Conservation (phyloP, 164 flowering plant genomes). For the Magnolia kwangsiensis region DNA sequence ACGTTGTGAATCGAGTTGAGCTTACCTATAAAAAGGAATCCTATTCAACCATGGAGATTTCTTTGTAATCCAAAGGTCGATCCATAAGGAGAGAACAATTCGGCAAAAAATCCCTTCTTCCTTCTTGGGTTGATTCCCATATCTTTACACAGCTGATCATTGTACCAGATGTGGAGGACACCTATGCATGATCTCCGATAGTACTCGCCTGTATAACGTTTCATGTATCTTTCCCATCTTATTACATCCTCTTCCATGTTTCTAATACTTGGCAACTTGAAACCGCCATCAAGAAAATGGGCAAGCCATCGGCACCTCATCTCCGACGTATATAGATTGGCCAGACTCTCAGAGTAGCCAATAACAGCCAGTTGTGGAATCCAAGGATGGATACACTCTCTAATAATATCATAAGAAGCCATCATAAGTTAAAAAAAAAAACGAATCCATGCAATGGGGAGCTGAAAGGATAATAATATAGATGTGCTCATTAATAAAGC, state of each 20-base stretch:
- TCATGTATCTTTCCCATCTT: constrained; percentile 48
- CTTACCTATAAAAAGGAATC: too few relatives aligned
- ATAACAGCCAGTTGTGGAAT: constrained; percentile 62
- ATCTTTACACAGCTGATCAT: constrained; percentile 67
- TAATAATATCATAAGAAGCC: background rate
- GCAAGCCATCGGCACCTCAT: constrained; percentile 56
- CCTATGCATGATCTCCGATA: constrained; percentile 47
- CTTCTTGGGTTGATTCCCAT: constrained; percentile 64
- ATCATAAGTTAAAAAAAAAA: background rate
- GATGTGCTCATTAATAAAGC: background rate
- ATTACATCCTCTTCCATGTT: constrained; percentile 51
- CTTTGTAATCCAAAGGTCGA: constrained; percentile 53
- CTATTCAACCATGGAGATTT: constrained; percentile 2
- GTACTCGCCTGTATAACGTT: constrained; percentile 26
- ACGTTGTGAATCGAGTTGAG: too few relatives aligned
- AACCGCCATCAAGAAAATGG: constrained; percentile 24
- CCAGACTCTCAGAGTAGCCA: constrained; percentile 48
- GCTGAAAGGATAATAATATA: background rate
- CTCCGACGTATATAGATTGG: constrained; percentile 59
- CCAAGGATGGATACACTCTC: constrained; percentile 53
- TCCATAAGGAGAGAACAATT: constrained; percentile 57
- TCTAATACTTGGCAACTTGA: constrained; percentile 39
- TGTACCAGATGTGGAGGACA: constrained; percentile 60
- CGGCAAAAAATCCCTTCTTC: constrained; percentile 52
- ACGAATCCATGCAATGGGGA: background rate